Conservation (phyloP, 2,329 filamentous ascomycete genomes). For the Hymenoscyphus linearis region DNA sequence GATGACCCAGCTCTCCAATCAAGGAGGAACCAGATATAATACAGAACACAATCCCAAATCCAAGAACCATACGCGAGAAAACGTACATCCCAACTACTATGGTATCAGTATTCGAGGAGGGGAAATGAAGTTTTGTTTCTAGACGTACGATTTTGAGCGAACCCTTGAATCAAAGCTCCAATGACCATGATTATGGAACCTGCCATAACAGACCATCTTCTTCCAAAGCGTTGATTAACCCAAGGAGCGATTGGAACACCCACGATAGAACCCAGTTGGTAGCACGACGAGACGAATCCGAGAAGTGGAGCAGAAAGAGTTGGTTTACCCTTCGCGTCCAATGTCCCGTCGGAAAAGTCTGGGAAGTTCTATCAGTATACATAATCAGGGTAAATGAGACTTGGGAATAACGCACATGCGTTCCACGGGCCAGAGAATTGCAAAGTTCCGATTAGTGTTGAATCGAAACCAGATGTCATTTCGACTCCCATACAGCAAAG, state of each 20-base stretch:
- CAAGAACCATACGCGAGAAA: slow-evolving; percentile 46
- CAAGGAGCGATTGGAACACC: slow-evolving; percentile 48
- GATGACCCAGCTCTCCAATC: slow-evolving; percentile 49
- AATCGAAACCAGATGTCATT: slow-evolving; percentile 50
- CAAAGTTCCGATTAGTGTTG: slow-evolving; percentile 42
- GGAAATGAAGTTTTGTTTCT: neutral
- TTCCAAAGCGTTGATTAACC: slow-evolving; percentile 44
- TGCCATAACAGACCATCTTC: slow-evolving; percentile 49
- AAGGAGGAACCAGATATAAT: slow-evolving; percentile 48
- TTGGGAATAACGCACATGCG: slow-evolving; percentile 19
- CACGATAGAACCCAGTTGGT: slow-evolving; percentile 50
- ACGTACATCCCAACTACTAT: slow-evolving; percentile 45
- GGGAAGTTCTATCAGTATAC: neutral
- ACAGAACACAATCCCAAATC: slow-evolving; percentile 46
- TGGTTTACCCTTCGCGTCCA: slow-evolving; percentile 8
- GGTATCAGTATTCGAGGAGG: slow-evolving; percentile 27
- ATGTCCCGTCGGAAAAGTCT: slow-evolving; percentile 5
- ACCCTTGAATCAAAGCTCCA: slow-evolving; percentile 51
- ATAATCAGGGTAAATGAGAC: neutral
- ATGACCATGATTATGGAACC: slow-evolving; percentile 50
- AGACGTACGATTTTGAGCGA: slow-evolving; percentile 23
- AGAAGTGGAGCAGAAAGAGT: slow-evolving; percentile 23
- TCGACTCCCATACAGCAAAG: slow-evolving; percentile 49
- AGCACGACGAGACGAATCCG: slow-evolving; percentile 49
- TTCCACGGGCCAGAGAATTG: slow-evolving; percentile 35